Conservation (phyloP, 257 asterid species). For the Ligustrum vulgare region DNA sequence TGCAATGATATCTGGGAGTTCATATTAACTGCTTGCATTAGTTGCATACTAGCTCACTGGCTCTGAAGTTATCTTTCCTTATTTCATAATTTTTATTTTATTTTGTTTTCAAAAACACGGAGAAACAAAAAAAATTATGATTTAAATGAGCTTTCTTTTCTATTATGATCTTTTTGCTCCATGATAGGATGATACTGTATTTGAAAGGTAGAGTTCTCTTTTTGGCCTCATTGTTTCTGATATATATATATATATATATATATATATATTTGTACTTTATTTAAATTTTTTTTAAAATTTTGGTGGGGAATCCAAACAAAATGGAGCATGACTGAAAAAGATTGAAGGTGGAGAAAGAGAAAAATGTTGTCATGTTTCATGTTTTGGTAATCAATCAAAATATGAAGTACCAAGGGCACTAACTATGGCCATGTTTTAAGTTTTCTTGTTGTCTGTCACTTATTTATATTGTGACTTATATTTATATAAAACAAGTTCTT, state of each 20-base stretch:
- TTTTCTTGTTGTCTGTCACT: no score
- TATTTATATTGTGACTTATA: no score
- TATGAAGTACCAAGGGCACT: no score
- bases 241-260: no score
- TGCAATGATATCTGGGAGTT: background rate
- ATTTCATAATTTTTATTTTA: background rate
- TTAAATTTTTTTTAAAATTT: no score
- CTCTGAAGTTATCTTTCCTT: conserved; percentile 4
- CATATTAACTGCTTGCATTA: background rate
- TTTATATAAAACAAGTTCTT: background rate
- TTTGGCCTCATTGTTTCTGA: conserved; percentile 98
- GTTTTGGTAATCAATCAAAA: no score
- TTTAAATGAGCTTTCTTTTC: background rate
- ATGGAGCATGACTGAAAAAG: no score
- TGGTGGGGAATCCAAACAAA: no score
- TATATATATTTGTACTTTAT: no score
- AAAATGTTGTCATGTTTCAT: no score
- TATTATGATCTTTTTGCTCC: conserved; percentile 11
- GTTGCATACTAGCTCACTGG: conserved; percentile 16
- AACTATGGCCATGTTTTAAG: no score
- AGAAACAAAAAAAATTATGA: background rate
- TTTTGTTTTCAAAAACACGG: background rate
- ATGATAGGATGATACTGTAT: conserved; percentile 90
- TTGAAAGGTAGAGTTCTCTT: conserved; percentile 94
- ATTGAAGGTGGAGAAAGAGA: no score